Base-by-base conservation (phyloP, 169 alveolate species). In the Plasmodium gaboni region DNA sequence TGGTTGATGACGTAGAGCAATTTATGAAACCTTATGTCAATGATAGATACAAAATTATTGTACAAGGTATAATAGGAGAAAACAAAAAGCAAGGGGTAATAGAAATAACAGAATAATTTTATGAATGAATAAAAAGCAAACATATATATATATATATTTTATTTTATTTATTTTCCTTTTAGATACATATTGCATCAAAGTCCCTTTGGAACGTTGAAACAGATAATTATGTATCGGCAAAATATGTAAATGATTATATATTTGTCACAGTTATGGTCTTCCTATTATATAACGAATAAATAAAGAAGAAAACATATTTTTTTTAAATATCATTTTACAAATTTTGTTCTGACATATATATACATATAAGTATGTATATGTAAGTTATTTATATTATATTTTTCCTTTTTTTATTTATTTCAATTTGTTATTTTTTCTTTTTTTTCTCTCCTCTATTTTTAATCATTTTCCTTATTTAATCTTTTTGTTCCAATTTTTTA, bases 181-280 rank as follows among this genome's bases (percentile, higher is more conserved):
- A 83, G 91, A 44, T 83, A 67, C 91, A 83, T 71, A 71, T 83
- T 42, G 91, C 91, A 26, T 83, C 91, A 65, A 83, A 83, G 48
- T 83, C 91, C 12, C 91, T 83, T 26, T 83, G 91, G 91, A 83
- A 83, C 28, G 91, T 83, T 9, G 91, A 83, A 38, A 83, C 91
- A 17, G 91, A 83, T 44, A 83, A 83, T 72, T 83, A 83, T 50
- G 38, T 83, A 53, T 83, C 91, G 13, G 91, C 83, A 44, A 83
- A 83, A 71, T 83, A 83, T 60, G 85, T 83, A 17, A 83, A 83
- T 46, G 91, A 83, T 68, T 83, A 38, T 26, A 68, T 83, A 67
- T 83, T 83, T 68, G 91, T 68, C 42, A 61, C 91, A 13, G 85
- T 83, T 42, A 83, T 83, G 85, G 91, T 83, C 61, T 83, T 83